Base-by-base conservation (phyloP, 2,329 filamentous ascomycete genomes). In the Akanthomyces muscarius region DNA sequence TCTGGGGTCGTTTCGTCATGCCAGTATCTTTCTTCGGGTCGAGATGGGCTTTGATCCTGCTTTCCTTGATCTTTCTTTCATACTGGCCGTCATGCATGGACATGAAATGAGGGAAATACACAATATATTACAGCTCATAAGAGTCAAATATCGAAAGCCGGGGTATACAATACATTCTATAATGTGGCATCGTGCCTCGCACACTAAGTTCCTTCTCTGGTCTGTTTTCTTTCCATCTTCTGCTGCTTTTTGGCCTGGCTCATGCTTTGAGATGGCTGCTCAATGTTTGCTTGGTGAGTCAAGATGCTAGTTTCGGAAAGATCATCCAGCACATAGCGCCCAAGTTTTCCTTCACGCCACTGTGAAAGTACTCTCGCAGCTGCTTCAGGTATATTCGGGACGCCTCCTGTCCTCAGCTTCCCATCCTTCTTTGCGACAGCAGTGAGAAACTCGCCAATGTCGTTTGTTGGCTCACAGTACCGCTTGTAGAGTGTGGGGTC, bases 341-440 rank as follows among this genome's bases (percentile, higher is more conserved):
- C 94, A 62, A 98, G 71, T 36, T 85, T 78, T 1, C 95, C 95
- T 28, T 80, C 82, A 57, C 93, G 84, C 90, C 92, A 99, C 71
- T 88, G 85, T 69, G 92, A 88, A 14, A 98, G 83, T 63, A 96
- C 80, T 83, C 91, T 91, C 42, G 92, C 77, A 2, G 93, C 93
- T 2, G 92, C 87, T 8, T 86, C 86, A 60, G 92, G 88, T 30
- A 85, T 76, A 71, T 91, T 88, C 0, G 89, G 87, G 11, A 82
- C 74, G 0, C 91, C 92, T 1, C 91, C 90, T 66, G 89, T 88
- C 53, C 83, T 82, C 57, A 98, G 75, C 66, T 91, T 86, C 8
- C 95, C 95, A 10, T 90, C 91, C 68, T 87, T 88, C 60, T 71
- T 79, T 21, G 91, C 92, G 23, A 96, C 86, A 1, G 79, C 84